Evolutionary conservation across 331 rosid species (phyloP).

Genomic region (Acacia concinna): DNA sequence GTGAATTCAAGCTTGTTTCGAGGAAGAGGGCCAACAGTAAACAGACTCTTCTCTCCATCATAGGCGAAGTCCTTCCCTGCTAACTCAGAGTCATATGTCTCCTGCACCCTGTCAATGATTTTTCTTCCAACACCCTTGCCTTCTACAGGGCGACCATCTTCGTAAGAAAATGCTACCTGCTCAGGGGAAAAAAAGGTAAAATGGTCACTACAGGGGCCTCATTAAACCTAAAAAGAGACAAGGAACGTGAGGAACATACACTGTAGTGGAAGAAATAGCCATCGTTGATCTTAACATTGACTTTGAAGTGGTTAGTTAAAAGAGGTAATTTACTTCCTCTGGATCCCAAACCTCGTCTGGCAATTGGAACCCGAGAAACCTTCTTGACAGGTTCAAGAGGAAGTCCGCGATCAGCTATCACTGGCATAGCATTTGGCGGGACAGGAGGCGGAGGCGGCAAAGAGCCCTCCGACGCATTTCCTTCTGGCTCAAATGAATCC

Average conservation of each 20-base stretch:
- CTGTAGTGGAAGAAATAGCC: conserved; percentile 80
- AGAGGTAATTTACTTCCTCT: conserved; percentile 61
- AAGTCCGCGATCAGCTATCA: conserved; percentile 42
- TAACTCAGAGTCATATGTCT: conserved; percentile 65
- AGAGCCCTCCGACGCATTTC: conserved; percentile 32
- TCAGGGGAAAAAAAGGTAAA: neutral
- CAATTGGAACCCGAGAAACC: conserved; percentile 56
- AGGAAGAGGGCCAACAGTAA: conserved; percentile 87
- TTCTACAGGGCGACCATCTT: conserved; percentile 95
- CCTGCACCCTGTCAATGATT: conserved; percentile 71
- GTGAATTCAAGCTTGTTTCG: conserved; percentile 80
- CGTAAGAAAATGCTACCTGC: conserved; percentile 71
- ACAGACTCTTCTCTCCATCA: conserved; percentile 87
- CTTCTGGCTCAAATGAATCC: conserved; percentile 55
- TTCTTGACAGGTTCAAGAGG: conserved; percentile 49
- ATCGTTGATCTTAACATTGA: conserved; percentile 48
- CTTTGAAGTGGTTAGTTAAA: conserved; percentile 80
- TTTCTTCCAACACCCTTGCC: conserved; percentile 81
- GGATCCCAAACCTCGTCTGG: conserved; percentile 59
- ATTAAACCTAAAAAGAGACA: neutral
- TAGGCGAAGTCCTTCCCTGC: conserved; percentile 85
- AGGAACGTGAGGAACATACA: conserved; percentile 46
- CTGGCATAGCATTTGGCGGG: conserved; percentile 62
- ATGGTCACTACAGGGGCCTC: neutral
- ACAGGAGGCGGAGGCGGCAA: conserved; percentile 89